Evolutionary conservation across 352 stramenopile genomes (phyloP).

Genomic region (Elongisporangium prolatum): DNA sequence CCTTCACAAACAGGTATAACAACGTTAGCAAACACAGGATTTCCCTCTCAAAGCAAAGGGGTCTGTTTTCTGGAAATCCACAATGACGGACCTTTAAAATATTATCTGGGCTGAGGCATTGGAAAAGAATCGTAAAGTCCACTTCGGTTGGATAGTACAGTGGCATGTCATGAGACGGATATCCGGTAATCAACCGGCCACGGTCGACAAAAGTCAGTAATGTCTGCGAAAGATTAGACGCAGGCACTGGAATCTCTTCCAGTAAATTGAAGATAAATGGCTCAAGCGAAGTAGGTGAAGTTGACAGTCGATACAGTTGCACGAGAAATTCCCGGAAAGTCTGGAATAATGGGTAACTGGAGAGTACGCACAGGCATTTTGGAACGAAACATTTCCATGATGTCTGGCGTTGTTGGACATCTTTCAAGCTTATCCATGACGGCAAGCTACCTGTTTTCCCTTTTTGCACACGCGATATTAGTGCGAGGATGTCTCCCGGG

Average conservation of each 20-base stretch:
- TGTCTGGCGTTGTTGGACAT: conserved; percentile 57
- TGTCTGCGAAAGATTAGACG: conserved; percentile 20
- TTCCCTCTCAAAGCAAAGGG: neutral
- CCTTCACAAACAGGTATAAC: conserved; percentile 12
- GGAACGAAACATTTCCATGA: conserved; percentile 54
- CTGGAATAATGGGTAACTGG: conserved; percentile 46
- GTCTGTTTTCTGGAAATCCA: too few species aligned
- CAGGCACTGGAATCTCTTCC: conserved; percentile 37
- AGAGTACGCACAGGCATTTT: conserved; percentile 64
- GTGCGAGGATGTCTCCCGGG: conserved; percentile 50
- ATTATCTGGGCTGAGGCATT: conserved; percentile 58
- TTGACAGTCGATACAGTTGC: conserved; percentile 45
- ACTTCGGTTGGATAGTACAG: conserved; percentile 48
- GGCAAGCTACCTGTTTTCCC: conserved; percentile 40
- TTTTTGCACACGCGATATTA: conserved; percentile 46
- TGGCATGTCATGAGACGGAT: conserved; percentile 7
- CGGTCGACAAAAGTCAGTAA: neutral
- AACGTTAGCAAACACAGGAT: neutral
- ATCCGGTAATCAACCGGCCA: neutral
- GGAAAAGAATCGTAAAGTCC: conserved; percentile 67
- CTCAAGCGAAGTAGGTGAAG: conserved; percentile 30
- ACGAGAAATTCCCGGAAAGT: conserved; percentile 41
- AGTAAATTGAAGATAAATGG: conserved; percentile 51
- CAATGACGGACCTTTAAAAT: conserved; percentile 52
- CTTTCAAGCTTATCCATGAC: conserved; percentile 62